Conservation (phyloP, 192 early-diverging fungal species). For the Thamnidium elegans region DNA sequence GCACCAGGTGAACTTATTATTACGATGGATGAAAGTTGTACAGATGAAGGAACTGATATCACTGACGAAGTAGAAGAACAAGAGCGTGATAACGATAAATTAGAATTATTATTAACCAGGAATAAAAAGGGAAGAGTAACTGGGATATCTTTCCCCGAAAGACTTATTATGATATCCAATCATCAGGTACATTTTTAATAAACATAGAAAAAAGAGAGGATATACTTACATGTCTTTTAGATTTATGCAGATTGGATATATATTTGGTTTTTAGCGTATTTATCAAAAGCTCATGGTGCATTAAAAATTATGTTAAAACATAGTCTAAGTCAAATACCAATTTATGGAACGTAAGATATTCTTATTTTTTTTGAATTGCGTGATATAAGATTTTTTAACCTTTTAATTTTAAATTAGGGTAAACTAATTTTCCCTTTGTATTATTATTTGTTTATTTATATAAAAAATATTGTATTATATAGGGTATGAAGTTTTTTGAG, state of each 20-base stretch:
- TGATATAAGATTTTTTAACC: neutral
- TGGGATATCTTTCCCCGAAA: conserved; percentile 45
- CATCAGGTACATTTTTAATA: conserved; percentile 50
- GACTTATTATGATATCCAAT: conserved; percentile 49
- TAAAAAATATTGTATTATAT: too few relatives aligned
- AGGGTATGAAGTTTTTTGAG: conserved; percentile 89
- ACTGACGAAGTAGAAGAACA: conserved; percentile 19
- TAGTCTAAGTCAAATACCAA: conserved; percentile 75
- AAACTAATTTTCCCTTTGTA: conserved; percentile 4
- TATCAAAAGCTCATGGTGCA: conserved; percentile 69
- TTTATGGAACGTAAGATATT: conserved; percentile 73
- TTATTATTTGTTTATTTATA: too few relatives aligned
- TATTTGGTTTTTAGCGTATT: conserved; percentile 60
- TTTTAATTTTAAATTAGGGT: neutral
- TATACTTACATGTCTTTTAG: conserved; percentile 30
- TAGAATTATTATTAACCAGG: conserved; percentile 17
- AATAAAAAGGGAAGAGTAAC: conserved; percentile 24
- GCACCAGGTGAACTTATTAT: conserved; percentile 48
- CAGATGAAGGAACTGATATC: neutral
- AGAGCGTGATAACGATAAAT: neutral
- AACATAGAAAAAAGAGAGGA: too few relatives aligned
- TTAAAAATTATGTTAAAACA: conserved; percentile 92
- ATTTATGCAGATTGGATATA: conserved; percentile 72
- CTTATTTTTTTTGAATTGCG: neutral
- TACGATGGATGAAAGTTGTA: conserved; percentile 41